These are phyloP conservation scores for Dujonia santamariae DNA, from an alignment of 1,139 yeast species.

Conservation along the genomic window DNA sequence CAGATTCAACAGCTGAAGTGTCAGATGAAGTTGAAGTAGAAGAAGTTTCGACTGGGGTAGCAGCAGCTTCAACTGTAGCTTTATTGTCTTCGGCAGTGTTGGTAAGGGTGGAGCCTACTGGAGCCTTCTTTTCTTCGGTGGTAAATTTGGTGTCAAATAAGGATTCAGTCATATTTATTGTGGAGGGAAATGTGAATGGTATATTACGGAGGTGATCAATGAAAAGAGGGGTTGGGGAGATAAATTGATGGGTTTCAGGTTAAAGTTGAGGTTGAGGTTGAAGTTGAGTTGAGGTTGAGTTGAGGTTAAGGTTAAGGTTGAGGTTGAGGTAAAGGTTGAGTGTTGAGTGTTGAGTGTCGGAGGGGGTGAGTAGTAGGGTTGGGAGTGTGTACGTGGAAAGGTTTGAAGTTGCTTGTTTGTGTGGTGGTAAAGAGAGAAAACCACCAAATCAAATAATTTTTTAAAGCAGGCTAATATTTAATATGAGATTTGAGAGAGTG, in stretches of 20 bases:
- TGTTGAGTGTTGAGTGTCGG: neutral
- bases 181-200: neutral
- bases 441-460: no score
- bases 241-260: neutral
- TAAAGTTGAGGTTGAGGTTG: neutral
- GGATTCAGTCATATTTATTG: constrained; percentile 34
- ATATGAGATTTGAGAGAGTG: no score
- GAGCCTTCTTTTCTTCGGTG: constrained; percentile 14
- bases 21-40: neutral
- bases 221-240: neutral
- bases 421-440: no score
- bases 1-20: neutral
- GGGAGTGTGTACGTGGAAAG: no score
- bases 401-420: no score
- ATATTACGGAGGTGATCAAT: no score
- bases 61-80: no score
- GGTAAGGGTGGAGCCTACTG: neutral
- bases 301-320: no score
- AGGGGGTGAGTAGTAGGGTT: neutral
- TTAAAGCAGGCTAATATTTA: no score
- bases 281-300: neutral
- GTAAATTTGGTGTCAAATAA: constrained; percentile 39
- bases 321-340: neutral
- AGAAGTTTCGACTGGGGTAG: neutral
- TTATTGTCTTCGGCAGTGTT: no score